These are phyloP conservation scores for Globisporangium ultimum DNA, from an alignment of 352 stramenopile species.

Conservation along the genomic window DNA sequence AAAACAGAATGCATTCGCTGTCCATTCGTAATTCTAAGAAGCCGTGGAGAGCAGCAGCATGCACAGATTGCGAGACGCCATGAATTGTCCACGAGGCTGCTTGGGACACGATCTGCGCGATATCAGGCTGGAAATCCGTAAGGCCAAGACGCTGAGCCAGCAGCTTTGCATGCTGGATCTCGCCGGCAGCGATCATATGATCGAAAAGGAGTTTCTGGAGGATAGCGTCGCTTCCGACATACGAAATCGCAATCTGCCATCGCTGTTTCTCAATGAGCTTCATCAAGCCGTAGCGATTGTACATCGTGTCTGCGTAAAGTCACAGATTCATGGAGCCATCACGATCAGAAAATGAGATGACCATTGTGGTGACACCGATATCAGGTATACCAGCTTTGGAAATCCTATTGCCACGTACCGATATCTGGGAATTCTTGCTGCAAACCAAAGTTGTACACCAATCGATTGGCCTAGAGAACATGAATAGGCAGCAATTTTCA, in stretches of 20 bases:
- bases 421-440: conserved; percentile 56
- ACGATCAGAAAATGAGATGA: not conserved
- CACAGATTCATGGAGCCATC: not conserved
- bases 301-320: conserved; percentile 32
- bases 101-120: conserved; percentile 10
- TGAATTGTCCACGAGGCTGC: conserved; percentile 3
- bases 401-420: conserved; percentile 16
- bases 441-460: conserved; percentile 48
- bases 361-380: not conserved
- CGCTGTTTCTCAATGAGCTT: conserved; percentile 58
- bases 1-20: conserved; percentile 33
- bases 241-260: conserved; percentile 59
- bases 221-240: conserved; percentile 47
- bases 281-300: conserved; percentile 51
- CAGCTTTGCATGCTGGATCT: conserved; percentile 23
- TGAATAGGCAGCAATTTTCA: too few relatives aligned
- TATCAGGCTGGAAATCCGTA: conserved; percentile 32
- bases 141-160: conserved; percentile 35
- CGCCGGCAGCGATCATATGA: conserved; percentile 33
- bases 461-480: conserved; percentile 43
- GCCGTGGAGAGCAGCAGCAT: not conserved
- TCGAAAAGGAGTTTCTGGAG: conserved; percentile 49
- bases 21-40: conserved; percentile 27
- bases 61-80: not conserved
- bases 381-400: not conserved